phyloP scores from a whole-genome alignment of 495 filamentous ascomycete genomes.

The Aspergillus cristatus region DNA sequence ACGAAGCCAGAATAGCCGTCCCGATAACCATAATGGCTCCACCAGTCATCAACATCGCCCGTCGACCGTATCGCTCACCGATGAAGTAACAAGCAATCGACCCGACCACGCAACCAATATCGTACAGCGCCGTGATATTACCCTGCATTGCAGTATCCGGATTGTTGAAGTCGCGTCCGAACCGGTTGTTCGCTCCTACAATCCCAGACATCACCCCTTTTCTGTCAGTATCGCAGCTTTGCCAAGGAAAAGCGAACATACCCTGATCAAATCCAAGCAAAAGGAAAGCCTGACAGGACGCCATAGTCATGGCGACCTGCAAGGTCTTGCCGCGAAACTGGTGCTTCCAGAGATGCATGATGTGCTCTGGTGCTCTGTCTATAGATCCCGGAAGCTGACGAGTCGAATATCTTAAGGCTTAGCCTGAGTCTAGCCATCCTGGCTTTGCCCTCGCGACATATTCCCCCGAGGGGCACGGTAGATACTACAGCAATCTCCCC shows the following conservation, averaged over 20 bases:
- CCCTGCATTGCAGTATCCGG: conserved; percentile 32
- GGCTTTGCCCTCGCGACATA: too few species aligned
- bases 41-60: conserved; percentile 33
- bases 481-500: too few species aligned
- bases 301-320: conserved; percentile 13
- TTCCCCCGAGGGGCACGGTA: too few species aligned
- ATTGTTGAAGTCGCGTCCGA: conserved; percentile 29
- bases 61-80: conserved; percentile 33
- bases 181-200: conserved; percentile 29
- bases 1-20: conserved; percentile 32
- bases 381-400: too few species aligned
- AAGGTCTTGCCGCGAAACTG: conserved; percentile 14
- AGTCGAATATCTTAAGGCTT: too few species aligned
- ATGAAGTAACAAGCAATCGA: conserved; percentile 32
- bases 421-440: too few species aligned
- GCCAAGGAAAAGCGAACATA: not conserved
- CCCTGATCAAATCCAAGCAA: conserved; percentile 31
- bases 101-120: conserved; percentile 38
- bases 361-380: not conserved
- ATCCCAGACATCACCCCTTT: conserved; percentile 27
- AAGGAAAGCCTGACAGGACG: conserved; percentile 29
- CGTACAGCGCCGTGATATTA: conserved; percentile 36
- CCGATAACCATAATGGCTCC: conserved; percentile 34
- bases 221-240: not conserved
- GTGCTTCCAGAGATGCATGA: conserved; percentile 19